Conservation (phyloP, 805 yeast genomes). For the Suhomyces sp. region DNA sequence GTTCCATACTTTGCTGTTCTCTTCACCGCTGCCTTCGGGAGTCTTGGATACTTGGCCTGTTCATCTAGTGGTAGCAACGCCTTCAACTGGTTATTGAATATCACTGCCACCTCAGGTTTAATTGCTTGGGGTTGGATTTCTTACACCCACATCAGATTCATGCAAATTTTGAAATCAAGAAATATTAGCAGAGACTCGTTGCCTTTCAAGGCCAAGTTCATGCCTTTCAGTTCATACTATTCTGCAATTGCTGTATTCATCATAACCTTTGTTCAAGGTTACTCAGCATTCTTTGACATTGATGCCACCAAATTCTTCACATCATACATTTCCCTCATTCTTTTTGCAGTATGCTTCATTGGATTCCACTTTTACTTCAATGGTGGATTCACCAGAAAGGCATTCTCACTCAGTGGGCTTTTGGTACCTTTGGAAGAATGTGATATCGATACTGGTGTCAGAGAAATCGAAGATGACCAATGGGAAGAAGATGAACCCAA, state of each 20-base stretch:
- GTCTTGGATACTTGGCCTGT: constrained; percentile 59
- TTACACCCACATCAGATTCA: constrained; percentile 66
- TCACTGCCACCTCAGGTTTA: constrained; percentile 75
- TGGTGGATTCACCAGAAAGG: constrained; percentile 27
- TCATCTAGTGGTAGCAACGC: constrained; percentile 55
- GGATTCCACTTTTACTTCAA: constrained; percentile 54
- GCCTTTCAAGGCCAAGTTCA: constrained; percentile 71
- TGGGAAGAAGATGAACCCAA: constrained; percentile 56
- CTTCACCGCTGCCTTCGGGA: constrained; percentile 60
- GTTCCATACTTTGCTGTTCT: constrained; percentile 61
- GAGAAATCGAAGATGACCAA: constrained; percentile 57
- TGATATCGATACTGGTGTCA: constrained; percentile 68
- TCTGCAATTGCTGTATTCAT: constrained; percentile 53
- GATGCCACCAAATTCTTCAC: constrained; percentile 61
- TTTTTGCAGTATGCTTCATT: constrained; percentile 56
- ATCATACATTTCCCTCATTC: constrained; percentile 66
- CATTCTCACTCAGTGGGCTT: constrained; percentile 38
- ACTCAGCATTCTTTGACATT: constrained; percentile 56
- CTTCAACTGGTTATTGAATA: constrained; percentile 71
- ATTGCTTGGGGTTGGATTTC: constrained; percentile 71
- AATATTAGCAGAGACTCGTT: constrained; percentile 65
- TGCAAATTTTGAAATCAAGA: constrained; percentile 60
- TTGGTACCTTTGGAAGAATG: constrained; percentile 54
- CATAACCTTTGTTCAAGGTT: constrained; percentile 73
- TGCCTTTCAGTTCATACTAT: constrained; percentile 69